Evolutionary conservation across 495 filamentous ascomycete genomes (phyloP).

Genomic region (Patellaria atrata): DNA sequence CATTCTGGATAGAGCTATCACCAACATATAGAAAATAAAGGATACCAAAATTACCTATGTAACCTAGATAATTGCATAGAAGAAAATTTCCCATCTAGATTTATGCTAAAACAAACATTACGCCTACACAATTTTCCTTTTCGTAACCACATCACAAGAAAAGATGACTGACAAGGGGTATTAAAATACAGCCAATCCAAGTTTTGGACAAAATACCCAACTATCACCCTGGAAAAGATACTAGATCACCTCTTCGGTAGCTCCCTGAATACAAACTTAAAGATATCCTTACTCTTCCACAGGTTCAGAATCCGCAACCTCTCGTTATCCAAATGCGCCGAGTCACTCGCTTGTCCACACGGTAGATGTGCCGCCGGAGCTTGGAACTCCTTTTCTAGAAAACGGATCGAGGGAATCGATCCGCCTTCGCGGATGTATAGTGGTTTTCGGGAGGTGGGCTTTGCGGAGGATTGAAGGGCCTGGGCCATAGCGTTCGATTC

Average conservation of each 20-base stretch:
- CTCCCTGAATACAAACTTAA: slow-evolving; percentile 66
- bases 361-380: slow-evolving; percentile 89
- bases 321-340: slow-evolving; percentile 91
- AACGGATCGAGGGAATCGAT: slow-evolving; percentile 82
- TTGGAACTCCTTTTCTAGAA: slow-evolving; percentile 86
- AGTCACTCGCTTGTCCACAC: slow-evolving; percentile 88
- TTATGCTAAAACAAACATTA: too few species aligned
- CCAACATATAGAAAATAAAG: too few species aligned
- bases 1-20: too few species aligned
- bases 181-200: too few species aligned
- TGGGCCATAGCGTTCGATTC: background rate
- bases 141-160: too few species aligned
- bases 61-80: too few species aligned
- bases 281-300: slow-evolving; percentile 83
- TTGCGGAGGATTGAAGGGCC: background rate
- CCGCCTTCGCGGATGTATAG: slow-evolving; percentile 94
- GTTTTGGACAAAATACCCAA: too few species aligned
- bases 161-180: too few species aligned
- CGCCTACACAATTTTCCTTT: too few species aligned
- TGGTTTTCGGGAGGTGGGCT: slow-evolving; percentile 30
- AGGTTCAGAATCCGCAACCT: slow-evolving; percentile 73
- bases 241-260: slow-evolving; percentile 44
- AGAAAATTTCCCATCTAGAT: too few species aligned
- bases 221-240: too few species aligned
- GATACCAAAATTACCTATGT: too few species aligned